Base-by-base conservation (phyloP, 164 flowering plant genomes). In the Macadamia integrifolia region DNA sequence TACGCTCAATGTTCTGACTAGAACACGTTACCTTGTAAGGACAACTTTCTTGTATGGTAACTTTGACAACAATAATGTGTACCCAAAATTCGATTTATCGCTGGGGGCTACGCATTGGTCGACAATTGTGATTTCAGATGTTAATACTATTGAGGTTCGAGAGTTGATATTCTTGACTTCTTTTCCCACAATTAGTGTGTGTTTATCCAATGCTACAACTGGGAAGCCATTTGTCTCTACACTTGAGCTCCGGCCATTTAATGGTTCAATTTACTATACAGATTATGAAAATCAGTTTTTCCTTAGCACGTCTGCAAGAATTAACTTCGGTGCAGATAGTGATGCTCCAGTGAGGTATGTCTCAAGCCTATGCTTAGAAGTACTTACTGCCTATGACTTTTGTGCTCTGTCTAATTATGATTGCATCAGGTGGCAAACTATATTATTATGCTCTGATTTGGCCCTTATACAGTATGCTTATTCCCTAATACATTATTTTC, bases 161-260 rank as follows among this genome's bases (percentile, higher is more conserved):
- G 99, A 95, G 78, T 77, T 92, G 49, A 91, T 95, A 50, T 89
- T 95, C 71, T 80, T 91, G 80, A 94, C 99, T 66, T 59, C 78
- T 35, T 84, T 79, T 69, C 87, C 94, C 35, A 78, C 88, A 30
- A 73, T 88, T 60, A 85, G 93, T 72, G 85, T 91, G 43, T 95
- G 99, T 74, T 80, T 95, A 75, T 95, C 97, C 52, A 95, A 92
- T 85, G 99, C 98, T 30, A 84, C 92, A 53, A 92, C 98, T 55
- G 99, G 99, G 60, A 81, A 82, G 76, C 99, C 97, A 31, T 95
- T 95, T 75, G 90, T 95, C 56, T 95, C 99, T 61, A 92, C 99
- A n/a, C 90, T 95, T 62, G 99, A 92, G 88, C 96, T 95, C 66
- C 86, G 99, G 3, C 97, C 83, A 67, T 91, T 95, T 80, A 95